Percentiles rank a stretch among this genome's conserved stretches.
Conservation (phyloP, 2,329 filamentous ascomycete species). For the Elsinoe perseae region DNA sequence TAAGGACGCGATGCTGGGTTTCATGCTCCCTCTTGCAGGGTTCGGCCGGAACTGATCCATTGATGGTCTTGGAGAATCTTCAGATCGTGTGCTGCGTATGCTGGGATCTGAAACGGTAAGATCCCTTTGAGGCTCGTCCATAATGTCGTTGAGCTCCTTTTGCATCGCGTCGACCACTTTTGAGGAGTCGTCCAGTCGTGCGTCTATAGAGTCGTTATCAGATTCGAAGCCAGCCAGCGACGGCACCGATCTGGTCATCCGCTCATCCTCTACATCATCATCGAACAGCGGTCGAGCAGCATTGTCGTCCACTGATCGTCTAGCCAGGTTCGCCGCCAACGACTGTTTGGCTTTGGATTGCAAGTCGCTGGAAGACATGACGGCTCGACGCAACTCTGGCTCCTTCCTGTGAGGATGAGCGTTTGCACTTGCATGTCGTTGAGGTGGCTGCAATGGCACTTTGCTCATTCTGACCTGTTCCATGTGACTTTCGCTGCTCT, state of each 20-base stretch:
- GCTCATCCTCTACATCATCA: constrained; percentile 68
- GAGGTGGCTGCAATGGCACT: constrained; percentile 8
- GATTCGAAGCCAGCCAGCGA: constrained; percentile 77
- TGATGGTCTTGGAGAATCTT: constrained; percentile 34
- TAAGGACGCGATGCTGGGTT: constrained; percentile 82
- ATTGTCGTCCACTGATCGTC: constrained; percentile 65
- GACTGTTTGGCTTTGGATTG: constrained; percentile 29
- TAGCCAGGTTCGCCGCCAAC: constrained; percentile 40
- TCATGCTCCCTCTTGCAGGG: constrained; percentile 46
- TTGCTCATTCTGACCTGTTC: constrained; percentile 5
- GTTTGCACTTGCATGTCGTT: constrained; percentile 11
- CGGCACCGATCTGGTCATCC: constrained; percentile 66
- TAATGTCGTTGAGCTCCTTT: constrained; percentile 81
- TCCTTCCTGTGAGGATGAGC: constrained; percentile 21
- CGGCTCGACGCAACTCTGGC: constrained; percentile 50
- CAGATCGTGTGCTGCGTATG: constrained; percentile 45
- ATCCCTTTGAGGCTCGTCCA: constrained; percentile 62
- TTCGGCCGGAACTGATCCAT: constrained; percentile 45
- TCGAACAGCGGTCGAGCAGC: constrained; percentile 60
- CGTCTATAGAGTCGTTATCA: constrained; percentile 56
- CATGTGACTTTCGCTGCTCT: background rate
- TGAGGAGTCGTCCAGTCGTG: constrained; percentile 55
- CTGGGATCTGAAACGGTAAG: constrained; percentile 54
- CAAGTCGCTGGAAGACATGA: constrained; percentile 55
- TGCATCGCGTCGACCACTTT: constrained; percentile 89